Conservation (phyloP, 2,329 filamentous ascomycete species). For the Beauveria australis region DNA sequence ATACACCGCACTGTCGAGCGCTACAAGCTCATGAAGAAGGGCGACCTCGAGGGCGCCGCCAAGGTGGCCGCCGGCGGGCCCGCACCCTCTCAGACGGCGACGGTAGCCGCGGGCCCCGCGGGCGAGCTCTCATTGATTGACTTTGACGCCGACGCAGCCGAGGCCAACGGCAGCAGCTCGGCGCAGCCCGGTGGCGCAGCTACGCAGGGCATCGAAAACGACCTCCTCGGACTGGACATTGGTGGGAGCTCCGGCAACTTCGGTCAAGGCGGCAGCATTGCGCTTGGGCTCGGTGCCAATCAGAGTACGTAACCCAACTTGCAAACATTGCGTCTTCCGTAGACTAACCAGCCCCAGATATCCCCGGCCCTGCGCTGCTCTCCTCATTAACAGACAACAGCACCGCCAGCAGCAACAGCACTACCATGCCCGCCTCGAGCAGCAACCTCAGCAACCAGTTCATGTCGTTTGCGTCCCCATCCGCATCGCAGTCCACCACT, state of each 20-base stretch:
- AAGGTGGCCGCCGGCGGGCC: slow-evolving; percentile 75
- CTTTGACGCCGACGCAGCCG: slow-evolving; percentile 60
- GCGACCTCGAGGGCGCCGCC: slow-evolving; percentile 75
- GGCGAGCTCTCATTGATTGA: slow-evolving; percentile 90
- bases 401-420: slow-evolving; percentile 36
- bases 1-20: slow-evolving; percentile 95
- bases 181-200: slow-evolving; percentile 41
- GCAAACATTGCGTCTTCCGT: no score
- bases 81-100: slow-evolving; percentile 44
- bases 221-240: slow-evolving; percentile 81
- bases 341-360: slow-evolving; percentile 36
- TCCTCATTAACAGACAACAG: slow-evolving; percentile 56
- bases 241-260: slow-evolving; percentile 53
- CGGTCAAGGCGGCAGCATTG: slow-evolving; percentile 72
- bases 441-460: slow-evolving; percentile 34
- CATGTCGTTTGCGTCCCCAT: slow-evolving; percentile 45
- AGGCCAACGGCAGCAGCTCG: slow-evolving; percentile 39
- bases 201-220: slow-evolving; percentile 63
- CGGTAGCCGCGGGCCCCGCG: slow-evolving; percentile 35
- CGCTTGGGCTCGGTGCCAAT: slow-evolving; percentile 68
- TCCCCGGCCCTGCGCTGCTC: slow-evolving; percentile 56
- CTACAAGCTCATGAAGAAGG: slow-evolving; percentile 94
- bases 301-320: slow-evolving; percentile 44
- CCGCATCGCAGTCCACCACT: slow-evolving; percentile 43
- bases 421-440: background rate